Percentiles rank a stretch among this genome's conserved stretches.
Evolutionary conservation across 1,284 basidiomycete genomes (phyloP).

Genomic region (Ganoderma resinaceum): DNA sequence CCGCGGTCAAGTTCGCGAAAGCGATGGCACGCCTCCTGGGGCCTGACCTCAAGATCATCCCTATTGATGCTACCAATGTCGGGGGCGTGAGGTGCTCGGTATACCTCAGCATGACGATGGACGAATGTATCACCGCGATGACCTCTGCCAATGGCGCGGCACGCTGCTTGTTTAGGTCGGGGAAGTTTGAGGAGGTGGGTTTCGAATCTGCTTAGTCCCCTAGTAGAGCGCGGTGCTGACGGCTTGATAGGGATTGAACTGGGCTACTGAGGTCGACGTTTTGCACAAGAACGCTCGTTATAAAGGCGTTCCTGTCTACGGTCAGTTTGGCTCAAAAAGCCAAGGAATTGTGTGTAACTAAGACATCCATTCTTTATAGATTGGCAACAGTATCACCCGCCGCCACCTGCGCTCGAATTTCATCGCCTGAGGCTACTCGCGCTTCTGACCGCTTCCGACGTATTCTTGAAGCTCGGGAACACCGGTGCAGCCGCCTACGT

Average conservation of each 20-base stretch:
- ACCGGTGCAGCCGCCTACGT: conserved; percentile 32
- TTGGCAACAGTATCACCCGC: conserved; percentile 19
- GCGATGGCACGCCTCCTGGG: conserved; percentile 23
- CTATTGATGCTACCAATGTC: conserved; percentile 16
- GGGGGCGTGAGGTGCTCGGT: conserved; percentile 24
- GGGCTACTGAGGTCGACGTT: conserved; percentile 24
- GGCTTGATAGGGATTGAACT: conserved; percentile 24
- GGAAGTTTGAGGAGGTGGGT: conserved; percentile 14
- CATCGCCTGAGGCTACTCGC: conserved; percentile 28
- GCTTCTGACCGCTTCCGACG: conserved; percentile 25
- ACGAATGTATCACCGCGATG: conserved; percentile 30
- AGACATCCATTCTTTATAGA: conserved; percentile 10
- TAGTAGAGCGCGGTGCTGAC: not conserved
- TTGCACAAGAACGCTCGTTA: conserved; percentile 28
- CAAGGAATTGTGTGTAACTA: too few species aligned
- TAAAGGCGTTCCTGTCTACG: conserved; percentile 11
- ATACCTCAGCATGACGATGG: conserved; percentile 26
- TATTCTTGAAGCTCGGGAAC: conserved; percentile 33
- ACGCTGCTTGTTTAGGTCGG: conserved; percentile 12
- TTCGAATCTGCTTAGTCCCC: not conserved
- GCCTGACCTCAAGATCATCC: conserved; percentile 16
- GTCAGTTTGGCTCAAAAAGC: not conserved
- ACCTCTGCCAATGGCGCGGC: conserved; percentile 27
- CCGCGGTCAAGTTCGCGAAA: conserved; percentile 16
- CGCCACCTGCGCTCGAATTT: conserved; percentile 24